Percentiles rank a stretch among this genome's conserved stretches.
These are phyloP conservation scores for Paragyromitra xinjiangensis DNA, from an alignment of 495 filamentous ascomycete species.

Conservation along the genomic window DNA sequence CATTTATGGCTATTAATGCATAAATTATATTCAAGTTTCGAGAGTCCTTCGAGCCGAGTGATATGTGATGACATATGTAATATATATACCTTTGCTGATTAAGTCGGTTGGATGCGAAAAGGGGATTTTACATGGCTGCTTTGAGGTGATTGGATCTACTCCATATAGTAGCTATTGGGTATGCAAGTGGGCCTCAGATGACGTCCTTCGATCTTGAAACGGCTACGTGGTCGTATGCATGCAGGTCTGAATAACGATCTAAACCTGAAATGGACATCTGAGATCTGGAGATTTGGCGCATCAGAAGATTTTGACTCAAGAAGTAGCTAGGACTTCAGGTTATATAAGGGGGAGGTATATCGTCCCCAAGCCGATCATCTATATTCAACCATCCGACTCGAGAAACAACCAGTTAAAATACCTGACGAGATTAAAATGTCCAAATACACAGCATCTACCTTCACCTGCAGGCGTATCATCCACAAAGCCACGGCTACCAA, in stretches of 20 bases:
- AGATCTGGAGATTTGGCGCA: neutral
- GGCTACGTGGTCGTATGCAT: slow-evolving; percentile 11
- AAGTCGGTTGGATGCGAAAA: neutral
- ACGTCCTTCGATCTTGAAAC: slow-evolving; percentile 14
- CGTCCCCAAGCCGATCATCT: neutral
- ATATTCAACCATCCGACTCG: slow-evolving; percentile 2
- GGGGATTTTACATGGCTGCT: neutral
- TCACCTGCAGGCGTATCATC: slow-evolving; percentile 2
- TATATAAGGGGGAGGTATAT: slow-evolving; percentile 13
- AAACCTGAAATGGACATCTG: slow-evolving; percentile 14
- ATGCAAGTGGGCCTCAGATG: neutral
- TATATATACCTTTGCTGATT: neutral
- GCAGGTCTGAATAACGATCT: neutral
- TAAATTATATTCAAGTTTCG: no score
- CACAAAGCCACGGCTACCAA: slow-evolving; percentile 11
- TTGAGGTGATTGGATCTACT: neutral
- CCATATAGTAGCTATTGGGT: neutral
- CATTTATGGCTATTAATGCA: no score
- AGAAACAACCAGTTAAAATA: slow-evolving; percentile 4
- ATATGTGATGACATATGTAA: neutral
- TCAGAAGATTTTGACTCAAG: neutral
- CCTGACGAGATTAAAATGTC: neutral
- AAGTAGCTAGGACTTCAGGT: neutral
- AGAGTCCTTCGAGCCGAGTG: neutral
- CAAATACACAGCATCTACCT: slow-evolving; percentile 7